Percentiles rank a stretch among this genome's conserved stretches.
These are phyloP conservation scores for Aspergillus carbonarius DNA, from an alignment of 2,329 filamentous ascomycete genomes.

Conservation along the genomic window DNA sequence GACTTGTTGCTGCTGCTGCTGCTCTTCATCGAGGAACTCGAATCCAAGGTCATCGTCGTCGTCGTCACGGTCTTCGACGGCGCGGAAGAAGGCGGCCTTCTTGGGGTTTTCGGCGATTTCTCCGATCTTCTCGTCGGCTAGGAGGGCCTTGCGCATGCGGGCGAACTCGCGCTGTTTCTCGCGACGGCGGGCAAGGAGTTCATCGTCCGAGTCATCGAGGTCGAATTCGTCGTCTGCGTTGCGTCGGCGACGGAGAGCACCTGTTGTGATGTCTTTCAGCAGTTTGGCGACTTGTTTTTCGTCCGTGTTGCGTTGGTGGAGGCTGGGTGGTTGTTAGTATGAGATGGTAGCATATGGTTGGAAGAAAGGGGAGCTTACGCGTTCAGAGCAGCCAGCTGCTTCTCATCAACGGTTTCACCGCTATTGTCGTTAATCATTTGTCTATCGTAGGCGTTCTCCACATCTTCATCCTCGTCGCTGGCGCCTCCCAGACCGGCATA, in stretches of 20 bases:
- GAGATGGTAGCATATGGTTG: conserved; percentile 5
- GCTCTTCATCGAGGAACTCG: conserved; percentile 62
- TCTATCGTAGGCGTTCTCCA: conserved; percentile 72
- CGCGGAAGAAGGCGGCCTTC: conserved; percentile 83
- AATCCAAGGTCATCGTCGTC: conserved; percentile 66
- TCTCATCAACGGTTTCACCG: conserved; percentile 73
- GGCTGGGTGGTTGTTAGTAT: conserved; percentile 50
- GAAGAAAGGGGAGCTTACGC: conserved; percentile 63
- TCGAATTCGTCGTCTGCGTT: conserved; percentile 72
- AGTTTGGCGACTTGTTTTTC: conserved; percentile 88
- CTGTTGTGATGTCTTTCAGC: conserved; percentile 88
- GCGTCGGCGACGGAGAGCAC: conserved; percentile 79
- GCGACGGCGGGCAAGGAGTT: conserved; percentile 68
- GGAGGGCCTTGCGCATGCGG: conserved; percentile 84
- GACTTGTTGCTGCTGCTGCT: conserved; percentile 32
- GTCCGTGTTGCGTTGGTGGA: conserved; percentile 75
- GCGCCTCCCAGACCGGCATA: conserved; percentile 90
- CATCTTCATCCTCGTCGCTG: conserved; percentile 80
- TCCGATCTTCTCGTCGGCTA: conserved; percentile 84
- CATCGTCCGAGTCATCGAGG: conserved; percentile 88
- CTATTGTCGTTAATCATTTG: conserved; percentile 89
- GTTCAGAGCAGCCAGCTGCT: conserved; percentile 79
- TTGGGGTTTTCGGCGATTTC: conserved; percentile 88
- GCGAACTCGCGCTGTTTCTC: conserved; percentile 86
- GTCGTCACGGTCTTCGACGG: conserved; percentile 79